A percentile compares a stretch with the other conserved stretches of the same genome.
phyloP scores from a whole-genome alignment of 2,329 filamentous ascomycete species.

The Xylaria sp. region DNA sequence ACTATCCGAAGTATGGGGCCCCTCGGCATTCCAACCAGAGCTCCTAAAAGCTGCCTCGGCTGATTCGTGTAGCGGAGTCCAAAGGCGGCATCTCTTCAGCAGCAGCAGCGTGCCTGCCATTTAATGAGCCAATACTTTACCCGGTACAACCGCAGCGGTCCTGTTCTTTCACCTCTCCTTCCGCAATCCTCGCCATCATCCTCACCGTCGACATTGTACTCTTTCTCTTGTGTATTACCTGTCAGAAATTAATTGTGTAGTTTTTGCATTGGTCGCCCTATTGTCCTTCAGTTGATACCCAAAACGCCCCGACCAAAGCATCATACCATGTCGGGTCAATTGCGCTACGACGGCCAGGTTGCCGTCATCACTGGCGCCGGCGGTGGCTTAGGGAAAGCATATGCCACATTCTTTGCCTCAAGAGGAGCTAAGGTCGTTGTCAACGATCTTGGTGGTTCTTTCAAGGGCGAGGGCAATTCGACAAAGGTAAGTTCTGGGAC shows the following conservation, averaged over 20 bases:
- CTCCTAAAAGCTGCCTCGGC: slow-evolving; percentile 46
- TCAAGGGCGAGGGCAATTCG: slow-evolving; percentile 90
- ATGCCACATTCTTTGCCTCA: slow-evolving; percentile 88
- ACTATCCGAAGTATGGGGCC: slow-evolving; percentile 19
- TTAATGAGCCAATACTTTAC: slow-evolving; percentile 34
- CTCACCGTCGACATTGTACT: neutral
- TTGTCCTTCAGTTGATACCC: slow-evolving; percentile 23
- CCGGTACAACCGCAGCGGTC: slow-evolving; percentile 26
- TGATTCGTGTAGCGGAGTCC: slow-evolving; percentile 41
- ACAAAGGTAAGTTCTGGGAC: slow-evolving; percentile 71
- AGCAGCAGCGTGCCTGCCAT: slow-evolving; percentile 14
- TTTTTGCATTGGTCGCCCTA: neutral
- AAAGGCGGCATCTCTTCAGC: slow-evolving; percentile 41
- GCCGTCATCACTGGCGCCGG: slow-evolving; percentile 89
- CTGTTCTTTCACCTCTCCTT: slow-evolving; percentile 5
- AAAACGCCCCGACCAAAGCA: slow-evolving; percentile 23
- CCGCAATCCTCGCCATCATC: slow-evolving; percentile 10
- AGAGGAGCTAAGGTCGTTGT: slow-evolving; percentile 95
- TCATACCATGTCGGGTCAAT: slow-evolving; percentile 47
- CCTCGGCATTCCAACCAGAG: slow-evolving; percentile 47
- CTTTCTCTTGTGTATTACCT: neutral
- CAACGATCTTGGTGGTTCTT: slow-evolving; percentile 92
- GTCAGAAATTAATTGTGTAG: neutral
- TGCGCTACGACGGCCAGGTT: slow-evolving; percentile 87
- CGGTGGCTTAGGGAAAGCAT: slow-evolving; percentile 82